Evolutionary conservation across 2,329 filamentous ascomycete species (phyloP).

Genomic region (Endoconidiophora laricicola): DNA sequence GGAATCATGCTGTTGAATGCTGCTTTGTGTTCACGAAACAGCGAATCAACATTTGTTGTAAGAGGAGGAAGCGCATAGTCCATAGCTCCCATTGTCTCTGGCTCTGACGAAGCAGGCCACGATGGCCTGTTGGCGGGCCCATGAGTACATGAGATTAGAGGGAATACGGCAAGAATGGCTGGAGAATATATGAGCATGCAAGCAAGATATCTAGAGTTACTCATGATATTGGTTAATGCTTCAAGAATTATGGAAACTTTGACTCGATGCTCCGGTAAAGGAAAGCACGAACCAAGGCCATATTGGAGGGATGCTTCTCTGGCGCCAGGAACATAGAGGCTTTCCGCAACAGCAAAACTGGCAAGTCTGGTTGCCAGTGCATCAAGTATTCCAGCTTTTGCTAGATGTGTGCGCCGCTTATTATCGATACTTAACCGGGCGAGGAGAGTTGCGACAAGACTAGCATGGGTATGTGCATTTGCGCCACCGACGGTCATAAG

Average conservation of each 20-base stretch:
- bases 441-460: conserved; percentile 1
- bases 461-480: conserved; percentile 1
- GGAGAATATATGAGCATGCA: conserved; percentile 54
- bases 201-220: conserved; percentile 62
- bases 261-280: conserved; percentile 40
- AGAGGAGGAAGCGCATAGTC: conserved; percentile 47
- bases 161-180: conserved; percentile 52
- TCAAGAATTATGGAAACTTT: conserved; percentile 56
- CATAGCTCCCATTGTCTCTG: conserved; percentile 33
- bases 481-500: neutral
- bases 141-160: conserved; percentile 30
- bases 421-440: conserved; percentile 2
- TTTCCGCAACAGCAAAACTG: conserved; percentile 49
- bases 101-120: neutral
- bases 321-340: conserved; percentile 50
- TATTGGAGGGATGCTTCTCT: conserved; percentile 37
- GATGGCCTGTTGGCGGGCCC: too few species aligned
- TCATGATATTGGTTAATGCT: conserved; percentile 59
- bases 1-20: too few species aligned
- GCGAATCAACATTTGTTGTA: conserved; percentile 18
- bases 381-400: conserved; percentile 60
- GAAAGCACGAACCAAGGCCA: conserved; percentile 40
- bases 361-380: conserved; percentile 59
- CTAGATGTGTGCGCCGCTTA: conserved; percentile 25
- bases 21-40: neutral